Evolutionary conservation across 768 basidiomycete genomes (phyloP).

Genomic region (Naganishia kalamii): DNA sequence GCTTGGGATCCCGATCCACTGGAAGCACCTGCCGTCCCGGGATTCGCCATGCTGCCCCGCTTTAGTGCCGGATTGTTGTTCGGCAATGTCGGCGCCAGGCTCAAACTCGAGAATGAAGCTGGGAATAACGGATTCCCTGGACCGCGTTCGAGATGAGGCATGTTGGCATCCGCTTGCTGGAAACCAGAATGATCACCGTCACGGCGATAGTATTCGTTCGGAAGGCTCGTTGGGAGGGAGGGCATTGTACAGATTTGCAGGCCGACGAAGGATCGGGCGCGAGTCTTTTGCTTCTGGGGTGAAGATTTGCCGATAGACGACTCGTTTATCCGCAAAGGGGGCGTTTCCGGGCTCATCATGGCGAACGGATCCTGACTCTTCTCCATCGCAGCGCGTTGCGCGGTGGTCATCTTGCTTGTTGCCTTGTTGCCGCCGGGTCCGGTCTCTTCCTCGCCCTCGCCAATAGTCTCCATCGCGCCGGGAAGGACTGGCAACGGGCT

Average conservation of each 20-base stretch:
- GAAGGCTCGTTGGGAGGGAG: conserved; percentile 16
- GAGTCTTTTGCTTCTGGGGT: conserved; percentile 2
- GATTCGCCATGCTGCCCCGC: conserved; percentile 29
- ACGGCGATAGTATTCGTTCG: conserved; percentile 29
- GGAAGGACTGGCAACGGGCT: conserved; percentile 26
- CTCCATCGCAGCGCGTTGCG: conserved; percentile 10
- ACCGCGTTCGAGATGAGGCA: conserved; percentile 56
- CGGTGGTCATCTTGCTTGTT: conserved; percentile 11
- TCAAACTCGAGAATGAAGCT: conserved; percentile 66
- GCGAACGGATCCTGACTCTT: conserved; percentile 20
- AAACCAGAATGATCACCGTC: conserved; percentile 11
- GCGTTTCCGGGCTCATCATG: background rate
- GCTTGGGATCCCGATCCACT: conserved; percentile 24
- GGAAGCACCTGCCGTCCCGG: conserved; percentile 9
- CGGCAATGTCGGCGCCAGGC: conserved; percentile 59
- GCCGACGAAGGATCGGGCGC: conserved; percentile 42
- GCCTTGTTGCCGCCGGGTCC: background rate
- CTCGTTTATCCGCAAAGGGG: background rate
- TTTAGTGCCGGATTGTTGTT: conserved; percentile 29
- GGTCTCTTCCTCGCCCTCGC: conserved; percentile 32
- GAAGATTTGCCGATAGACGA: conserved; percentile 1
- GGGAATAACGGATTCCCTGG: conserved; percentile 77
- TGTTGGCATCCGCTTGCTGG: background rate
- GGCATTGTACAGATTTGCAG: conserved; percentile 39
- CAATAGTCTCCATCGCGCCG: conserved; percentile 32